Percentiles rank a stretch among this genome's conserved stretches.
These are phyloP conservation scores for Lagenidium giganteum DNA, from an alignment of 352 stramenopile species.

Conservation along the genomic window DNA sequence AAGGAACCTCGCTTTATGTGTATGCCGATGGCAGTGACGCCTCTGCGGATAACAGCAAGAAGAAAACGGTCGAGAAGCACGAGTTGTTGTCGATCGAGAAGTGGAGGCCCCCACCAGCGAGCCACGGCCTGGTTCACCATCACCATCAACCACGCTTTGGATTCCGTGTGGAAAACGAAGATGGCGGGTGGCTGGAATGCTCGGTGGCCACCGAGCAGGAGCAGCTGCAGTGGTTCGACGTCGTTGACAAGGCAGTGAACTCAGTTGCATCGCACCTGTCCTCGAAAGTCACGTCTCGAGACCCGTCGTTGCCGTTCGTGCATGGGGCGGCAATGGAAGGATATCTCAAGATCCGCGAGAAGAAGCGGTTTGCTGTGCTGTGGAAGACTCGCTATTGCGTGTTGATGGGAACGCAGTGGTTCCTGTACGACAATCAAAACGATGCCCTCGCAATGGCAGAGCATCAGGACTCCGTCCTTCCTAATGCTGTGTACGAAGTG, in stretches of 20 bases:
- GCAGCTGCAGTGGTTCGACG: constrained; percentile 30
- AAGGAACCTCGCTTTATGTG: constrained; percentile 26
- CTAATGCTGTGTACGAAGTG: constrained; percentile 55
- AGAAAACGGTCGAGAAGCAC: constrained; percentile 23
- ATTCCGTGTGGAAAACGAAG: constrained; percentile 58
- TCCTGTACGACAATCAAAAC: constrained; percentile 64
- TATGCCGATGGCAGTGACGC: constrained; percentile 21
- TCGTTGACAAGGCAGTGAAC: constrained; percentile 17
- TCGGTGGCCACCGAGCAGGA: constrained; percentile 27
- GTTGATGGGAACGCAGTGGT: constrained; percentile 60
- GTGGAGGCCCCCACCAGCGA: too few relatives aligned
- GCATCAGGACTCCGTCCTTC: constrained; percentile 10
- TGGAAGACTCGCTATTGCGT: constrained; percentile 71
- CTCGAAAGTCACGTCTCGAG: constrained; percentile 18
- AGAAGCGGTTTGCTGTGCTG: constrained; percentile 20
- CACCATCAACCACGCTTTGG: constrained; percentile 18
- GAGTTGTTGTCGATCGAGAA: too few relatives aligned
- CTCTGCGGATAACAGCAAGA: constrained; percentile 3
- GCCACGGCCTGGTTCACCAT: too few relatives aligned
- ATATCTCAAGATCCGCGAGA: constrained; percentile 45
- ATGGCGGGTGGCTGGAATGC: constrained; percentile 55
- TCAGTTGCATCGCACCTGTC: background rate
- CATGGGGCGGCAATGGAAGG: constrained; percentile 63
- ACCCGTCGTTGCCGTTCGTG: constrained; percentile 52
- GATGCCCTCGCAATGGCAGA: constrained; percentile 31